Evolutionary conservation across 2,329 filamentous ascomycete species (phyloP).

Genomic region (Lachnellula hyalina): DNA sequence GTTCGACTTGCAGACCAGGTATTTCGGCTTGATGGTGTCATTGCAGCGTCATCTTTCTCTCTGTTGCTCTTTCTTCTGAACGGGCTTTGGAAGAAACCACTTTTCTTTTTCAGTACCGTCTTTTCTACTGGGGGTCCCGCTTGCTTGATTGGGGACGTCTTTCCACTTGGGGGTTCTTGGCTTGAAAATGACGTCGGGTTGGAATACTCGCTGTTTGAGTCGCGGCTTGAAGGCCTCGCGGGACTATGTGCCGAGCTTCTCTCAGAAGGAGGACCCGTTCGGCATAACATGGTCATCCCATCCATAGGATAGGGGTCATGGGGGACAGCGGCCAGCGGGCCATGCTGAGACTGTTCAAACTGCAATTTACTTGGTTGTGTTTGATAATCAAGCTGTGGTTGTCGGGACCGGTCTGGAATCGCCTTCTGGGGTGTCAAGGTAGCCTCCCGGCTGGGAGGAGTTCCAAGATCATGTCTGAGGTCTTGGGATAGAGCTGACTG

Average conservation of each 20-base stretch:
- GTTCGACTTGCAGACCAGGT: slow-evolving; percentile 47
- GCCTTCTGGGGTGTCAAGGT: slow-evolving; percentile 48
- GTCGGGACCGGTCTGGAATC: slow-evolving; percentile 17
- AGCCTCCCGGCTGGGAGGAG: slow-evolving; percentile 41
- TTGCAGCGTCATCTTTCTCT: slow-evolving; percentile 53
- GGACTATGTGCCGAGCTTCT: slow-evolving; percentile 61
- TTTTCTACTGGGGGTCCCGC: slow-evolving; percentile 50
- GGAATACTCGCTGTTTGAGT: slow-evolving; percentile 87
- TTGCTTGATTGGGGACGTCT: slow-evolving; percentile 69
- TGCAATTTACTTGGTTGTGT: slow-evolving; percentile 16
- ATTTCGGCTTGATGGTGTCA: slow-evolving; percentile 44
- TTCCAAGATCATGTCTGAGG: slow-evolving; percentile 50
- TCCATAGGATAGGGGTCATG: slow-evolving; percentile 93
- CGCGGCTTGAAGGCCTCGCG: slow-evolving; percentile 73
- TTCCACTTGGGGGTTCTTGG: slow-evolving; percentile 70
- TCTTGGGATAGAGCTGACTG: slow-evolving; percentile 67
- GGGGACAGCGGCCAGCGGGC: slow-evolving; percentile 64
- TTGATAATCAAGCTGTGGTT: slow-evolving; percentile 18
- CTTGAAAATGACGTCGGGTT: slow-evolving; percentile 86
- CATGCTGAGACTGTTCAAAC: slow-evolving; percentile 44
- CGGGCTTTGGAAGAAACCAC: slow-evolving; percentile 89
- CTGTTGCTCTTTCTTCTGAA: slow-evolving; percentile 88
- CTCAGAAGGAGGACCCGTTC: slow-evolving; percentile 66
- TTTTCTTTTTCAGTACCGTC: slow-evolving; percentile 61
- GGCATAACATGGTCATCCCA: slow-evolving; percentile 96